These are phyloP conservation scores for Rhizophora apiculata DNA, from an alignment of 345 rosid genomes.

Conservation along the genomic window DNA sequence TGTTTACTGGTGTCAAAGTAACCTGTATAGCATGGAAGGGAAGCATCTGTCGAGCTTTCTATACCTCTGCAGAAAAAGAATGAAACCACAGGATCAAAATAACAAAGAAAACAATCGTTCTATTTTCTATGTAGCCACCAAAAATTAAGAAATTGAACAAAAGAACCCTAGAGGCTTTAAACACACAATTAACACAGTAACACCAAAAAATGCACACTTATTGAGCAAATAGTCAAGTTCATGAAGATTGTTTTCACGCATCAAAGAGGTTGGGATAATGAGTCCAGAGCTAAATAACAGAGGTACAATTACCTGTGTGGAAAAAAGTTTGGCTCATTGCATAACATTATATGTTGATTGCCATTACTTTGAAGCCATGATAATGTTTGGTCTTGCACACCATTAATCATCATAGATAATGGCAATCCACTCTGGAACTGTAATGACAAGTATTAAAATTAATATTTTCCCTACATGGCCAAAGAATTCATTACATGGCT, in stretches of 20 bases:
- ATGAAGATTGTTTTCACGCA: background rate
- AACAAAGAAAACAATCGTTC: background rate
- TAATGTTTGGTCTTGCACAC: conserved; percentile 56
- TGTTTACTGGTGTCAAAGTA: conserved; percentile 48
- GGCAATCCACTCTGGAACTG: conserved; percentile 65
- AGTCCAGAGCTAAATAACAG: background rate
- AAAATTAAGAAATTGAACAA: background rate
- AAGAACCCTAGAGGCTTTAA: background rate
- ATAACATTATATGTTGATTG: conserved; percentile 51
- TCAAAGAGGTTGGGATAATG: background rate
- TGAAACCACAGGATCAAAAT: conserved; percentile 7
- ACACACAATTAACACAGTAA: background rate
- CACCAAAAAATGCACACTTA: background rate
- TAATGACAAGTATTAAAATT: conserved; percentile 12
- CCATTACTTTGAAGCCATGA: conserved; percentile 69
- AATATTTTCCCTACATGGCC: conserved; percentile 1
- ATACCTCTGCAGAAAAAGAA: conserved; percentile 44
- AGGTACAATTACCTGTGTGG: conserved; percentile 45
- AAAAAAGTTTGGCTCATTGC: conserved; percentile 52
- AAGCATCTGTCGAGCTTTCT: conserved; percentile 44
- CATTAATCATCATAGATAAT: conserved; percentile 54
- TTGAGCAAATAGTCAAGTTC: conserved; percentile 3
- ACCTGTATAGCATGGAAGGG: conserved; percentile 50
- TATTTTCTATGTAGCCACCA: background rate
- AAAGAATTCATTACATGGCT: conserved; percentile 9